A percentile compares a stretch with the other conserved stretches of the same genome.
These are phyloP conservation scores for Oxytropis ochrocephala DNA, from an alignment of 306 rosid genomes.

Conservation along the genomic window DNA sequence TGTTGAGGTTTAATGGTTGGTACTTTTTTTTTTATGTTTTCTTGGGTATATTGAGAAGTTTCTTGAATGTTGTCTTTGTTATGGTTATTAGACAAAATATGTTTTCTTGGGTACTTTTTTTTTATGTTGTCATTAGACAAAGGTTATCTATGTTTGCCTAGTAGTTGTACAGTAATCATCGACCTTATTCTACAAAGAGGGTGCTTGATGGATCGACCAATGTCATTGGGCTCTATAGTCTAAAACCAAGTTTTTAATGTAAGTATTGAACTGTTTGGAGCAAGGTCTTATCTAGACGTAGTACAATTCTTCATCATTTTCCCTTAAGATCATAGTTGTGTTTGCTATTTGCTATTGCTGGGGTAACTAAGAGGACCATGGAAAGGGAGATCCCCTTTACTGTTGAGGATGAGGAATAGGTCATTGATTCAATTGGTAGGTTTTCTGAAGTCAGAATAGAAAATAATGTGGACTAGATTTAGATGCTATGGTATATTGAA, in stretches of 20 bases:
- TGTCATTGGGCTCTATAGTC: background rate
- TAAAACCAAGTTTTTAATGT: background rate
- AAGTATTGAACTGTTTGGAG: background rate
- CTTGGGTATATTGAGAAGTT: background rate
- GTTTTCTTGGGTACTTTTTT: too few species aligned
- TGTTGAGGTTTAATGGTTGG: background rate
- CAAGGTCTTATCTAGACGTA: background rate
- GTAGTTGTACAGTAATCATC: background rate
- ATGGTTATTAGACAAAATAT: background rate
- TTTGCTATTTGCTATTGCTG: background rate
- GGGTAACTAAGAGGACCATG: background rate
- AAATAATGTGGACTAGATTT: background rate
- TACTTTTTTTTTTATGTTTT: background rate
- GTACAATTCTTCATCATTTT: background rate
- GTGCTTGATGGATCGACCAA: background rate
- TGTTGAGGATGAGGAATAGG: background rate
- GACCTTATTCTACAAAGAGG: background rate
- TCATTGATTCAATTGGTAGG: background rate
- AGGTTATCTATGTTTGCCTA: background rate
- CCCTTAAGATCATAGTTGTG: background rate
- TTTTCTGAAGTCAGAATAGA: background rate
- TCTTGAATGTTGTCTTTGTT: background rate
- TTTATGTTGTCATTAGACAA: too few species aligned
- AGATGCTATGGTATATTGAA: background rate
- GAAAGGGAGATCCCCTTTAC: background rate